Evolutionary conservation across 2,329 filamentous ascomycete genomes (phyloP).

Genomic region (Aspergillus fijiensis): DNA sequence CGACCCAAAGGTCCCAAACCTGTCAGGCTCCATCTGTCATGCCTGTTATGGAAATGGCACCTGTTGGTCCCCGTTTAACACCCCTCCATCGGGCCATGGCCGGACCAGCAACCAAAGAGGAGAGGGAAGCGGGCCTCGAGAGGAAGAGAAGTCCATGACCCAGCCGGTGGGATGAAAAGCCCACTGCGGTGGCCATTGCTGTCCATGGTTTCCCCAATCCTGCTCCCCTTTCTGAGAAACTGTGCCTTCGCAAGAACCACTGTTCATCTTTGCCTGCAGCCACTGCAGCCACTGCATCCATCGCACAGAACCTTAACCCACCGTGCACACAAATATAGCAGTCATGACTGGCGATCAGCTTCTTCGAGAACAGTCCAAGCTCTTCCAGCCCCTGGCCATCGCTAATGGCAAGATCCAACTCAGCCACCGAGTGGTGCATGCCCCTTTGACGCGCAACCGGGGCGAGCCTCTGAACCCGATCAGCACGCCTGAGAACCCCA

Average conservation of each 20-base stretch:
- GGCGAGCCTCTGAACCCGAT: constrained; percentile 46
- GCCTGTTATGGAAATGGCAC: background rate
- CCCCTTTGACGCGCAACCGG: constrained; percentile 56
- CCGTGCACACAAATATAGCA: background rate
- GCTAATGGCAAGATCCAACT: constrained; percentile 51
- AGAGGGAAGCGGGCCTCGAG: background rate
- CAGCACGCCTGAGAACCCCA: constrained; percentile 49
- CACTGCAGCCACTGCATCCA: background rate
- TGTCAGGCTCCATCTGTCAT: constrained; percentile 8
- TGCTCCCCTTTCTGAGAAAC: background rate
- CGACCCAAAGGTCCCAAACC: background rate
- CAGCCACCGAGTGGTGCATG: constrained; percentile 53
- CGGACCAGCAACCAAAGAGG: background rate
- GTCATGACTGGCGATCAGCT: constrained; percentile 25
- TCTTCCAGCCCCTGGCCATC: constrained; percentile 47
- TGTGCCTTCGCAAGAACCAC: background rate
- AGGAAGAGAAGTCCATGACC: background rate
- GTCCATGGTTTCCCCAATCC: background rate
- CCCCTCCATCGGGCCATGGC: background rate
- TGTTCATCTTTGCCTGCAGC: background rate
- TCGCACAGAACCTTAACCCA: background rate
- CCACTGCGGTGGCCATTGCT: background rate
- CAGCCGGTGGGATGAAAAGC: background rate
- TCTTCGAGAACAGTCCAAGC: constrained; percentile 32
- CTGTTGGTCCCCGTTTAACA: background rate